phyloP scores from a whole-genome alignment of 441 rosid genomes.

The Populus hybrid region DNA sequence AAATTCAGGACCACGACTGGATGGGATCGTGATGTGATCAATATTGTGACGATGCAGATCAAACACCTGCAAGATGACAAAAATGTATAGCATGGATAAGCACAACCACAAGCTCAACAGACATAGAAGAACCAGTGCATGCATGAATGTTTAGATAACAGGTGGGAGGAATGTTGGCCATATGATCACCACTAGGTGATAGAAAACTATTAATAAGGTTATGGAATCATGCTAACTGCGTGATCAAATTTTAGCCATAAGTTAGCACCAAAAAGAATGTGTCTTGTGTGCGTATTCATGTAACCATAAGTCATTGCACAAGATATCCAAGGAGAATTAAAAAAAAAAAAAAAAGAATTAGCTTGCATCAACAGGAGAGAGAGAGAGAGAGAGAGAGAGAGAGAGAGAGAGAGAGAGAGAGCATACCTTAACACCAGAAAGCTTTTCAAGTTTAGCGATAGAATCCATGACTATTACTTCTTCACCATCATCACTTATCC shows the following conservation, averaged over 20 bases:
- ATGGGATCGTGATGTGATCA: constrained; percentile 90
- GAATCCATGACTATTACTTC: too few relatives aligned
- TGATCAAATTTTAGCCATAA: neutral
- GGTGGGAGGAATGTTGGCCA: neutral
- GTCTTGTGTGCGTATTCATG: neutral
- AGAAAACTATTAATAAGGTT: neutral
- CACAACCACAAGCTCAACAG: neutral
- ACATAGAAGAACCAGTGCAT: neutral
- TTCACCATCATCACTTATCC: too few relatives aligned
- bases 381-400: too few relatives aligned
- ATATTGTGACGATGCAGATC: constrained; percentile 99
- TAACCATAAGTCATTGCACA: neutral
- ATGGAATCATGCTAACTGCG: neutral
- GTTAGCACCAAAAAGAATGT: neutral
- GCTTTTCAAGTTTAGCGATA: too few relatives aligned
- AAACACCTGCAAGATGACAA: constrained; percentile 51
- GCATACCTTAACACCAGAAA: too few relatives aligned
- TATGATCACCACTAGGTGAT: neutral
- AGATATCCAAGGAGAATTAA: neutral
- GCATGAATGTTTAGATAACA: neutral
- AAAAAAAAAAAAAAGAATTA: neutral
- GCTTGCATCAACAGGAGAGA: neutral
- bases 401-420: too few relatives aligned
- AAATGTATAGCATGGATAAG: neutral
- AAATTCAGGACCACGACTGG: constrained; percentile 71